phyloP scores from a whole-genome alignment of 2,329 filamentous ascomycete species.

The Fusarium marasasianum region DNA sequence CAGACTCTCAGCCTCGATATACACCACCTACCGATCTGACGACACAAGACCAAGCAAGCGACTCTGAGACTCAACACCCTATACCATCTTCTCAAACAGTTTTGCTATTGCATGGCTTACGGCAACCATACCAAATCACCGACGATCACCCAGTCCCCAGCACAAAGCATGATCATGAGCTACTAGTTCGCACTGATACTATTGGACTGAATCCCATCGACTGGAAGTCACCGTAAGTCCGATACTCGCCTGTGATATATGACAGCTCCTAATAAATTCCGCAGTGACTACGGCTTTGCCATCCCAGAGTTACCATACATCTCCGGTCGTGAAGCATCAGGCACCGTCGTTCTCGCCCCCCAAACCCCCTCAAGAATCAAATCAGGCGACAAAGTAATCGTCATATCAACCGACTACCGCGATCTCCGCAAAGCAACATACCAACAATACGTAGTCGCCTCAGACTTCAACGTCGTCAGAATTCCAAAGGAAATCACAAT shows the following conservation, averaged over 20 bases:
- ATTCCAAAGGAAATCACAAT: constrained; percentile 64
- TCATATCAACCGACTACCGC: constrained; percentile 79
- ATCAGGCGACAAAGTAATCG: constrained; percentile 66
- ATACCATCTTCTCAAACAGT: constrained; percentile 53
- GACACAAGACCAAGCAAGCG: constrained; percentile 2
- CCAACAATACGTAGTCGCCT: constrained; percentile 74
- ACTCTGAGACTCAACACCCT: background rate
- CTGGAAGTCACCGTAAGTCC: constrained; percentile 70
- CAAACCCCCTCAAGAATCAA: constrained; percentile 57
- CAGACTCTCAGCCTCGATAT: constrained; percentile 7
- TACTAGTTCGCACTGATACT: constrained; percentile 70
- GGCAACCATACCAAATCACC: constrained; percentile 59
- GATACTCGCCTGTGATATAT: fast-evolving
- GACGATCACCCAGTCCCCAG: constrained; percentile 56
- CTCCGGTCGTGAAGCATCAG: constrained; percentile 75
- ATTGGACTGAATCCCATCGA: constrained; percentile 82
- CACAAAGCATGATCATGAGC: constrained; percentile 53
- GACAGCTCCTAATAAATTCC: no score
- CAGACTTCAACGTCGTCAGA: constrained; percentile 70
- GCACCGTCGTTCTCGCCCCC: constrained; percentile 63
- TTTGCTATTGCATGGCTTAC: constrained; percentile 59
- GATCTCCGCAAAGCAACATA: constrained; percentile 77
- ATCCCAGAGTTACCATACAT: constrained; percentile 75
- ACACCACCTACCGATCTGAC: background rate
- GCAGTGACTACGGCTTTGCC: constrained; percentile 69